Evolutionary conservation across 192 early-diverging fungal genomes (phyloP), one percentile per base, ranked within the genome.

Genomic region (Coemansia sp.): DNA sequence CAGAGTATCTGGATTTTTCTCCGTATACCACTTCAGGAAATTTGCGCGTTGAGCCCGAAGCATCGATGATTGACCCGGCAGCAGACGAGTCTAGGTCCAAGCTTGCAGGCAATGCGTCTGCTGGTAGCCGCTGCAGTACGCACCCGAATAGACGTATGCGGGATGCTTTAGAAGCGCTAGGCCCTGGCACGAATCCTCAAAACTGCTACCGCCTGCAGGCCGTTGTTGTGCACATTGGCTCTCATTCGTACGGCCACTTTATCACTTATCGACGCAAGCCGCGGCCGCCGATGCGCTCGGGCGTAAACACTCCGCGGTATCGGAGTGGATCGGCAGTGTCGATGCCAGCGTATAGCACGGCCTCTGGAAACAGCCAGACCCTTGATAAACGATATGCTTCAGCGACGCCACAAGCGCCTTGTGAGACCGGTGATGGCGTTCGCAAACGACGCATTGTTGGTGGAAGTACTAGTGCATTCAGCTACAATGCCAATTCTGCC

Each of bases 241-340:
- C 79, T 37, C 96, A 98, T 72, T 90, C 95, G 9, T 89, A 85
- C 0, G 96, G 96, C 8, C 96, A 98, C 72, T 98, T 96, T 86
- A 88, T 97, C 23, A 93, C 94, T 0, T 96, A 94, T 75, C 79
- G 94, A 17, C 87, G 89, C 70, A 71, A 68, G 49, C 61, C 72
- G 22, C 59, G 70, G 48, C 60, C 69, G 45, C 66, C 73, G 1
- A 67, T 64, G 22, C 76, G 76, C 49, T 79, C 76, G 1, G 76
- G 71, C 1, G 69, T 79, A 61, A 79, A 79, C 55, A 79, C 76
- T 5, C 76, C 76, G 19, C 67, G 76, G 25, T 72, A 79, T 49
- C 64, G 70, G 12, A 79, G 76, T 55, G 60, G 58, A 22, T 73
- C 76, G 1, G 56, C 55, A 1, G 66, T 65, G 10, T 67, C 75